A percentile compares a stretch with the other conserved stretches of the same genome.
phyloP scores from a whole-genome alignment of 345 rosid genomes.

The Populus tremula region DNA sequence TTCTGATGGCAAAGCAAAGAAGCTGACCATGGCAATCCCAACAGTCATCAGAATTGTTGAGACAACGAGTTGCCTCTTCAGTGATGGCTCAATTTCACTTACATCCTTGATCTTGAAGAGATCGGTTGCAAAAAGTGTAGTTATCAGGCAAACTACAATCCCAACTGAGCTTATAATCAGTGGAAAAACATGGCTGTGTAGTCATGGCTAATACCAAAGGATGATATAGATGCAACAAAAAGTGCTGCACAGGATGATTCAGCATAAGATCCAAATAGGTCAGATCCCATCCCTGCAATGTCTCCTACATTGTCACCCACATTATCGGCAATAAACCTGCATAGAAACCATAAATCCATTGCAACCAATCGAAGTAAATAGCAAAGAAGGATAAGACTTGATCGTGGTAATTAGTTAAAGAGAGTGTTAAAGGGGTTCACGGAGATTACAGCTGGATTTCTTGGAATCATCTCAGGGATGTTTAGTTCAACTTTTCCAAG shows the following conservation, averaged over 20 bases:
- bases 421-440: neutral
- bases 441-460: slow-evolving; percentile 63
- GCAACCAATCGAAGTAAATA: neutral
- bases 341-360: neutral
- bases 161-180: slow-evolving; percentile 60
- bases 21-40: slow-evolving; percentile 53
- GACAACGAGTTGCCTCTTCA: slow-evolving; percentile 62
- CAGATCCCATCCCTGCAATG: slow-evolving; percentile 74
- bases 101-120: slow-evolving; percentile 51
- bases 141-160: slow-evolving; percentile 55
- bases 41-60: slow-evolving; percentile 67
- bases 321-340: slow-evolving; percentile 69
- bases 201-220: slow-evolving; percentile 53
- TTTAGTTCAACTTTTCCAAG: slow-evolving; percentile 64
- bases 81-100: slow-evolving; percentile 51
- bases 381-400: neutral
- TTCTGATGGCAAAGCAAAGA: slow-evolving; percentile 52
- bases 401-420: neutral
- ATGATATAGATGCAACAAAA: slow-evolving; percentile 63
- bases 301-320: slow-evolving; percentile 79
- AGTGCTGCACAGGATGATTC: slow-evolving; percentile 73
- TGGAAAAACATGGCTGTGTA: slow-evolving; percentile 59
- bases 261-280: slow-evolving; percentile 65
- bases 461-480: slow-evolving; percentile 66
- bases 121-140: slow-evolving; percentile 68